A percentile compares a stretch with the other conserved stretches of the same genome.
phyloP scores from a whole-genome alignment of 805 yeast genomes.

The Candida sithepensis region DNA sequence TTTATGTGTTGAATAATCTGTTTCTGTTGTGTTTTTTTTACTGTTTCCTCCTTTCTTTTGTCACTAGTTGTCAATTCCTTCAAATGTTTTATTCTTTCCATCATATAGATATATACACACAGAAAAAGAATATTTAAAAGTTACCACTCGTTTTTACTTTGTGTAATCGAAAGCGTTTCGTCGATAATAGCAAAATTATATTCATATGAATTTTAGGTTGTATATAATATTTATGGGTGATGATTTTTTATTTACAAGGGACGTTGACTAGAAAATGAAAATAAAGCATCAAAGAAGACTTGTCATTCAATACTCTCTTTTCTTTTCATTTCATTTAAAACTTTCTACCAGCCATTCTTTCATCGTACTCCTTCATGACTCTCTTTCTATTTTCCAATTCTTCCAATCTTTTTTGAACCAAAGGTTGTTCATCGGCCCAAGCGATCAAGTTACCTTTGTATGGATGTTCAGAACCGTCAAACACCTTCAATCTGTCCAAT shows the following conservation, averaged over 20 bases:
- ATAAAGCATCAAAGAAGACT: not conserved
- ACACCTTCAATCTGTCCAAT: slow-evolving; percentile 78
- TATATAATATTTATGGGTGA: not conserved
- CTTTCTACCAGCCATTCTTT: slow-evolving; percentile 25
- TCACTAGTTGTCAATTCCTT: not conserved
- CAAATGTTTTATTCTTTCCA: not conserved
- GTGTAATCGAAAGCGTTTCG: not conserved
- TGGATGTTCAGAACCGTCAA: slow-evolving; percentile 87
- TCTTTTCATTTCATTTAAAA: slow-evolving; percentile 2
- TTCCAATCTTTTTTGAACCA: slow-evolving; percentile 41
- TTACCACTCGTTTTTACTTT: not conserved
- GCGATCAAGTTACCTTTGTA: slow-evolving; percentile 80
- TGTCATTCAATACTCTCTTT: too few relatives aligned
- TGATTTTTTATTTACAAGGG: not conserved
- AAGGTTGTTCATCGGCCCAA: slow-evolving; percentile 71
- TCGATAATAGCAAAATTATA: not conserved
- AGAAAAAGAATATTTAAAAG: not conserved
- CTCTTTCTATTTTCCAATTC: slow-evolving; percentile 32
- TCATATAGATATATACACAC: not conserved
- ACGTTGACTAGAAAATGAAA: not conserved
- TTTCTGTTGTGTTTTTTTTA: not conserved
- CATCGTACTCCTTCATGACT: slow-evolving; percentile 23
- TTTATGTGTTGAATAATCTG: not conserved
- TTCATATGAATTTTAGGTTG: not conserved
- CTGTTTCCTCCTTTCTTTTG: not conserved